Evolutionary conservation across 805 yeast genomes (phyloP).

Genomic region (Deakozyma indianensis): DNA sequence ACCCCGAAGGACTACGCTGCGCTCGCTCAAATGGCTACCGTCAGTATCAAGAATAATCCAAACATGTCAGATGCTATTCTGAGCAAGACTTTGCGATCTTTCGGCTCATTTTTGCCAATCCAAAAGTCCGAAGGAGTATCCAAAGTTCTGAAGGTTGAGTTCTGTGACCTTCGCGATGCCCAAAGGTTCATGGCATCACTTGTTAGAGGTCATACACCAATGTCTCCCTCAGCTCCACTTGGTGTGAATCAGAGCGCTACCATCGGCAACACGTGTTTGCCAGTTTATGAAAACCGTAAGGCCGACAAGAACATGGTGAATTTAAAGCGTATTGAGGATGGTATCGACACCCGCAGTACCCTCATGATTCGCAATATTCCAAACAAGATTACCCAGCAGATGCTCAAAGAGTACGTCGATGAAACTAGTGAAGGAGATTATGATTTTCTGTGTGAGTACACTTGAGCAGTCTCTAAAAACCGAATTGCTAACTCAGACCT

Average conservation of each 20-base stretch:
- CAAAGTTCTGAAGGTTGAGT: not conserved
- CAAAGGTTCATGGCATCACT: not conserved
- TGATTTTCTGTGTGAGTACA: slow-evolving; percentile 26
- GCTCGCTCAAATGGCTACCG: not conserved
- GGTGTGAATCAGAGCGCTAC: not conserved
- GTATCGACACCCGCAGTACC: slow-evolving; percentile 30
- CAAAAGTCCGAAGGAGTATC: not conserved
- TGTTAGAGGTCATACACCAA: not conserved
- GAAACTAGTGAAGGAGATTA: slow-evolving; percentile 26
- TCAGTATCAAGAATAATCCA: not conserved
- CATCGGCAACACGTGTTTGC: not conserved
- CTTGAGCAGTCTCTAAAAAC: not conserved
- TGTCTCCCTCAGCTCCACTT: not conserved
- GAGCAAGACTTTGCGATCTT: not conserved
- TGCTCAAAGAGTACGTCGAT: slow-evolving; percentile 33
- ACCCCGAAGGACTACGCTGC: not conserved
- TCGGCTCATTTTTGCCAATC: not conserved
- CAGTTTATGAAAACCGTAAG: not conserved
- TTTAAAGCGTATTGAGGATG: not conserved
- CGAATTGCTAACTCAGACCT: slow-evolving; percentile 22
- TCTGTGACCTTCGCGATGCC: not conserved
- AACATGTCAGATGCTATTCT: not conserved
- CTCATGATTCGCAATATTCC: slow-evolving; percentile 42
- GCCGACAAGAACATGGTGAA: not conserved
- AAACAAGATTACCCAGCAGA: slow-evolving; percentile 32